A percentile compares a stretch with the other conserved stretches of the same genome.
Conservation (phyloP, 2,329 filamentous ascomycete species). For the Coniella lustricola region DNA sequence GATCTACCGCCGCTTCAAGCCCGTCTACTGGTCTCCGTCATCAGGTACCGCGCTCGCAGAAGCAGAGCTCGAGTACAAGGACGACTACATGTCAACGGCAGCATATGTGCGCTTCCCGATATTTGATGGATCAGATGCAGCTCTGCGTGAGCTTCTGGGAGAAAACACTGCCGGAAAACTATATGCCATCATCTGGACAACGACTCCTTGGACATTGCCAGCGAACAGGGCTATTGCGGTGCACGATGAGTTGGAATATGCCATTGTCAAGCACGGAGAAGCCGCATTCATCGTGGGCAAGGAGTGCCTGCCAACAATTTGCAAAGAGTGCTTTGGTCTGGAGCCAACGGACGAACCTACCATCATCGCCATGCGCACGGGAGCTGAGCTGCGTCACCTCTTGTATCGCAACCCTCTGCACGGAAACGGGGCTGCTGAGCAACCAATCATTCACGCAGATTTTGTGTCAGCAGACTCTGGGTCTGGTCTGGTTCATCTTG, state of each 20-base stretch:
- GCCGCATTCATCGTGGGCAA: constrained; percentile 66
- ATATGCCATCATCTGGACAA: constrained; percentile 94
- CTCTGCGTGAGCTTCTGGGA: constrained; percentile 28
- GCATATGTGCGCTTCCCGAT: constrained; percentile 80
- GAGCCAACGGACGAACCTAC: constrained; percentile 31
- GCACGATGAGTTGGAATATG: constrained; percentile 66
- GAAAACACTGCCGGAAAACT: constrained; percentile 41
- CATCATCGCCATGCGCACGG: constrained; percentile 28
- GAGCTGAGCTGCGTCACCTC: constrained; percentile 57
- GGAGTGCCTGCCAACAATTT: constrained; percentile 57
- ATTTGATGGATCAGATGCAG: constrained; percentile 36
- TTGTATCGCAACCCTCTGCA: constrained; percentile 67
- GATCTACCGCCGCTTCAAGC: constrained; percentile 72
- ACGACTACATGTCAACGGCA: constrained; percentile 62
- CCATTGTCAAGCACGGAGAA: constrained; percentile 49
- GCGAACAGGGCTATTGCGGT: constrained; percentile 88
- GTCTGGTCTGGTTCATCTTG: constrained; percentile 88
- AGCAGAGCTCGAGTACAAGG: constrained; percentile 77
- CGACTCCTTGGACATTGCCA: constrained; percentile 93
- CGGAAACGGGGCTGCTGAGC: constrained; percentile 45
- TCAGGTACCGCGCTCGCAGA: constrained; percentile 75
- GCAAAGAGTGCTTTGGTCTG: constrained; percentile 42
- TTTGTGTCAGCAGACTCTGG: constrained; percentile 91
- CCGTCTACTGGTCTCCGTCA: constrained; percentile 81
- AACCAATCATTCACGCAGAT: constrained; percentile 72